Evolutionary conservation across 2,329 filamentous ascomycete species (phyloP).

Genomic region (Colletotrichum spaethianum): DNA sequence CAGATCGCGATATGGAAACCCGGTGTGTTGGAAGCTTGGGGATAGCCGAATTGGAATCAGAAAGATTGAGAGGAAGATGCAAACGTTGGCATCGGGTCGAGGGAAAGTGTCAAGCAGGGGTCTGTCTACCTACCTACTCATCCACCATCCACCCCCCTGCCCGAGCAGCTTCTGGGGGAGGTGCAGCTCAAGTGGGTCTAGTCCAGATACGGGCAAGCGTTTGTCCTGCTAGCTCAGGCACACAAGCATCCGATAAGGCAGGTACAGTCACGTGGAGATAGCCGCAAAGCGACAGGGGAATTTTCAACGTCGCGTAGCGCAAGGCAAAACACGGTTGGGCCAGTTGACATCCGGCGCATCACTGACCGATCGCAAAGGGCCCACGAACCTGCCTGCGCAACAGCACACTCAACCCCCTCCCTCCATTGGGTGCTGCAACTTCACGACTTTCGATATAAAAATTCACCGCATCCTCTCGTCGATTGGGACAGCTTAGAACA

Average conservation of each 20-base stretch:
- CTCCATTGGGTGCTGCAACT: constrained; percentile 13
- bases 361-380: constrained; percentile 38
- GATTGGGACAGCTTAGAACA: neutral
- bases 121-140: too few relatives aligned
- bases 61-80: neutral
- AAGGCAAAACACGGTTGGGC: constrained; percentile 38
- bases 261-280: constrained; percentile 25
- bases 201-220: neutral
- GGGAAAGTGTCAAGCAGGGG: constrained; percentile 10
- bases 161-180: neutral
- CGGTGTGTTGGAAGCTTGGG: neutral
- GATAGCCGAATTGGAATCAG: neutral
- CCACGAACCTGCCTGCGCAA: constrained; percentile 28
- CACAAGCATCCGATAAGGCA: neutral
- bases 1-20: neutral
- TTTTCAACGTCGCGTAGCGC: constrained; percentile 38
- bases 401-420: constrained; percentile 15
- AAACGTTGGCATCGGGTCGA: neutral
- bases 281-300: constrained; percentile 1
- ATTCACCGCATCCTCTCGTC: neutral
- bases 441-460: neutral
- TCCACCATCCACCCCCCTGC: neutral
- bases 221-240: neutral
- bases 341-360: constrained; percentile 29
- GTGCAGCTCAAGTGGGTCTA: constrained; percentile 21